Conservation (phyloP, 192 early-diverging fungal species). For the Cetraspora pellucida region DNA sequence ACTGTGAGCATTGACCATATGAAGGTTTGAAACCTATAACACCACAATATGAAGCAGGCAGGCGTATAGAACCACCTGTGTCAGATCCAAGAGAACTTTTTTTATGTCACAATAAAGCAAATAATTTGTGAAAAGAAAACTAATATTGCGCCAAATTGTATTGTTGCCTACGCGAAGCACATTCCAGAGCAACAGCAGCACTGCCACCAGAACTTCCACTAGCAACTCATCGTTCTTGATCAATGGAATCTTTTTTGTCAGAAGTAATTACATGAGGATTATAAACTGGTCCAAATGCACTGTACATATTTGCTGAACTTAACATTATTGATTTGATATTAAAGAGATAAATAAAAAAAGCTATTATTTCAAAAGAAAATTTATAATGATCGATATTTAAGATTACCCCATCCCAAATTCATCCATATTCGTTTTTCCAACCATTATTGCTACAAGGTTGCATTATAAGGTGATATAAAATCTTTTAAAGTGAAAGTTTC, state of each 20-base stretch:
- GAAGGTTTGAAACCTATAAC: constrained; percentile 92
- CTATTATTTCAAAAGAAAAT: too few species aligned
- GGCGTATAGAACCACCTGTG: constrained; percentile 92
- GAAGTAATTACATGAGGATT: constrained; percentile 34
- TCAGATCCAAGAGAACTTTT: constrained; percentile 88
- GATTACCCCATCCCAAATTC: constrained; percentile 95
- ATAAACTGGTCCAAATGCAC: constrained; percentile 42
- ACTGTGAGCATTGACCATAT: constrained; percentile 83
- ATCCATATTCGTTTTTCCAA: constrained; percentile 91
- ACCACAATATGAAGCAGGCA: constrained; percentile 93
- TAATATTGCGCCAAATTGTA: background rate
- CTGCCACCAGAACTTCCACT: constrained; percentile 94
- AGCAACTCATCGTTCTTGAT: constrained; percentile 51
- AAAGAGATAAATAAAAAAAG: background rate
- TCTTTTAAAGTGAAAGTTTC: constrained; percentile 41
- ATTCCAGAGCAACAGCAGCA: constrained; percentile 85
- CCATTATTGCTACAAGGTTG: constrained; percentile 72
- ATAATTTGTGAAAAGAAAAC: background rate
- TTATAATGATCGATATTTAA: background rate
- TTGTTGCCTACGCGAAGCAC: constrained; percentile 65
- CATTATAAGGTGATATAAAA: constrained; percentile 69
- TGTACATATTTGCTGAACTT: constrained; percentile 55
- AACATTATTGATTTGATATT: background rate
- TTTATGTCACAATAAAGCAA: background rate
- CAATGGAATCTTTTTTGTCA: constrained; percentile 13